Base-by-base conservation (phyloP, 345 rosid genomes). In the Brassica carinata region DNA sequence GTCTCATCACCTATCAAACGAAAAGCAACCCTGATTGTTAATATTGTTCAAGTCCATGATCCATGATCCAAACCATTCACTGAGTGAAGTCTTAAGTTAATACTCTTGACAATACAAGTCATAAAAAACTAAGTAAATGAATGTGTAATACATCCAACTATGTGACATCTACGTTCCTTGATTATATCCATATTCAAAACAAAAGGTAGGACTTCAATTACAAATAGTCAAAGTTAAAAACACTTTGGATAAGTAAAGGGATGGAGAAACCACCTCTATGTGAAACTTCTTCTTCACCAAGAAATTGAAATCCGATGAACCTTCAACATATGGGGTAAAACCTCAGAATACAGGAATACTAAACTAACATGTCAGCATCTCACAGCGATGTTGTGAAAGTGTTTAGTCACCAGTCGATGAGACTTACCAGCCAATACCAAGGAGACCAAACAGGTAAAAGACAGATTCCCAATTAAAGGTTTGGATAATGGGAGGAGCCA, bases 401-500 rank as follows among this genome's bases (percentile, higher is more conserved):
- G 23, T 19, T 19, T 19, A 19, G 23, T 19, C 23, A 19, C 23
- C 23, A 19, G 23, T 19, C 23, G n/a, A 26, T 63, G 64, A 51
- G 70, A 84, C 92, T 84, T 87, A 92, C 98, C 98, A 94, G 75
- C 82, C 91, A 73, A 93, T 51, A 69, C 99, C 99, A 74, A 91
- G 78, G 64, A 89, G 71, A 83, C 96, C 91, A 83, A 95, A 95
- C 69, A 89, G 55, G 85, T 88, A 92, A 86, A 94, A 94, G 59
- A 94, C 93, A 51, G 94, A 90, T 89, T 87, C 97, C 99, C 99
- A 95, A 66, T 97, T 93, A 79, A 87, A 84, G 74, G 73, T 89
- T 72, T 95, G 90, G 84, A 95, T 95, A 26, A 95, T 85, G 4
- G 97, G 90, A 77, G 99, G 96, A 77, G 99, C 97, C 82, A 95